Evolutionary conservation across 139 green algal species (phyloP), one percentile per base, ranked within the genome.

Genomic region (Chlorella ohadii): DNA sequence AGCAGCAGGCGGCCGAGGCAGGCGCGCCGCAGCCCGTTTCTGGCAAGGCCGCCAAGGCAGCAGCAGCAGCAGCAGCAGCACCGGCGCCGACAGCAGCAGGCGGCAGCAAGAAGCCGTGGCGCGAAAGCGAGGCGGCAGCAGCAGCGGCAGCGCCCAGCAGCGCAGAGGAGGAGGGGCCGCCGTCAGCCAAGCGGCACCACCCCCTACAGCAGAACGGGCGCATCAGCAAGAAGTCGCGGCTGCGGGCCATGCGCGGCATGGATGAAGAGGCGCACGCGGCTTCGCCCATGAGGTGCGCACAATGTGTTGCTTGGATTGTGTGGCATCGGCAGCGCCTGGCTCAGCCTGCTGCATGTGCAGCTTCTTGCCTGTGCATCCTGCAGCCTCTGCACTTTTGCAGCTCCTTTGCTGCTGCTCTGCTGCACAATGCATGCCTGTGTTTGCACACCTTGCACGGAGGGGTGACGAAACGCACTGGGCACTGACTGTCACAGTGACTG

Each of bases 381-480:
- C 51, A 59, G 51, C 51, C 51, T 16, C 44, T 22, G 51, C 51
- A 59, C 11, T 9, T 22, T 51, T 51, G 44, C 44, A 16, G 6
- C 7, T 51, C 44, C 7, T 6, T 9, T 51, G 2, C 51, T 59
- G 51, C 51, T 59, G 51, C 92, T 97, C 15, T 28, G 16, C 31
- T 47, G 33, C 66, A n/a, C n/a, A 25, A 11, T 44, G 33, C 66
- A 47, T n/a, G 3, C 66, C 66, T 28, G 3, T 28, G 1, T 41
- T 7, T 73, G 33, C 44, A 51, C 44, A 51, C 34, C 66, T 16
- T 23, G 33, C 33, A 47, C 9, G 28, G 77, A 74, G 78, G 78
- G 31, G 23, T 83, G 78, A 83, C 61, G 78, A 83, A 25, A 82
- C 76, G 76, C 76, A 82, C 76, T 82, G 76, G 76, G 76, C 76